Evolutionary conservation across 768 basidiomycete genomes (phyloP).

Genomic region (Clavaria fumosa): DNA sequence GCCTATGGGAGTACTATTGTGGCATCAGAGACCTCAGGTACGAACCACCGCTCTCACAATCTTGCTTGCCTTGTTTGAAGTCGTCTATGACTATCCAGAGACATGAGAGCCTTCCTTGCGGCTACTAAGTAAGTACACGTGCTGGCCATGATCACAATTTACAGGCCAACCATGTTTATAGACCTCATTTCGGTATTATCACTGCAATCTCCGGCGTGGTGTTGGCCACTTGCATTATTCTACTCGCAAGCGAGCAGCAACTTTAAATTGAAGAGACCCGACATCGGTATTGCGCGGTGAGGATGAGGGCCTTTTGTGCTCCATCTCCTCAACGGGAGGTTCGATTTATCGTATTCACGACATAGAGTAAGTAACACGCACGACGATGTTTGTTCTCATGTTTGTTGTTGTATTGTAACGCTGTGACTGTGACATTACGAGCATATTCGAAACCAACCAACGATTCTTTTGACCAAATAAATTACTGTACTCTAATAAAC

Average conservation of each 20-base stretch:
- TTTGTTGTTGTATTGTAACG: neutral
- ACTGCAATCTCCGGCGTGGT: slow-evolving; percentile 31
- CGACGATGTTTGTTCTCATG: too few relatives aligned
- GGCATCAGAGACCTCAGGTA: slow-evolving; percentile 41
- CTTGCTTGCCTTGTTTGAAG: too few relatives aligned
- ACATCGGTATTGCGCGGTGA: neutral
- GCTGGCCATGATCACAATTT: slow-evolving; percentile 2
- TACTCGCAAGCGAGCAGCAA: slow-evolving; percentile 24
- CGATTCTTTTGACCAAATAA: neutral
- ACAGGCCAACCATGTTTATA: slow-evolving; percentile 15
- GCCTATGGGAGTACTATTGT: slow-evolving; percentile 50
- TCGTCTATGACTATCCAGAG: too few relatives aligned
- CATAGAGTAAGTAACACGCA: too few relatives aligned
- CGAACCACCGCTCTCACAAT: too few relatives aligned
- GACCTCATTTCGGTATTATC: slow-evolving; percentile 39
- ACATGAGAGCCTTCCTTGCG: slow-evolving; percentile 42
- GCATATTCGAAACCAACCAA: neutral
- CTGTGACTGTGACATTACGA: neutral
- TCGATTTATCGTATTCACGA: too few relatives aligned
- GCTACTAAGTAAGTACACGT: slow-evolving; percentile 34
- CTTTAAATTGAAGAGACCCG: neutral
- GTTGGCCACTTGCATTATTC: slow-evolving; percentile 35
- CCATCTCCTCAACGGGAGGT: too few relatives aligned
- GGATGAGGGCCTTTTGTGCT: neutral
- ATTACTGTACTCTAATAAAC: neutral